Evolutionary conservation across 192 early-diverging fungal species (phyloP).

Genomic region (Coemansia sp.): DNA sequence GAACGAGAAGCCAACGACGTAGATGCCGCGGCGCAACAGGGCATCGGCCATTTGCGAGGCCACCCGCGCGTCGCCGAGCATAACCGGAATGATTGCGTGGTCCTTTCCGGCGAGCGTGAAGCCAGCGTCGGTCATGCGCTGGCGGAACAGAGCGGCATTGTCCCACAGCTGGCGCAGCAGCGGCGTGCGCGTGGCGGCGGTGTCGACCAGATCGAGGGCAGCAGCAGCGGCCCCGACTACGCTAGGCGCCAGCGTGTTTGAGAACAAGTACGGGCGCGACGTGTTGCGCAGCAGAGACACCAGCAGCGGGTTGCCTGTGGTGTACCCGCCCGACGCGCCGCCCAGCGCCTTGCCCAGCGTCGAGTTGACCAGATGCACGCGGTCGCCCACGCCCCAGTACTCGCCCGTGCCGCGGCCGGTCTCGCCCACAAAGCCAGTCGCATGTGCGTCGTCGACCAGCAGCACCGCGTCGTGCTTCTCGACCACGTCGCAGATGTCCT

Average conservation of each 20-base stretch:
- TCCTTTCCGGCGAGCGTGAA: conserved; percentile 63
- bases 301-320: conserved; percentile 43
- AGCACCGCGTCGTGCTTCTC: conserved; percentile 68
- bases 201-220: conserved; percentile 54
- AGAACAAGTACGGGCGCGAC: conserved; percentile 58
- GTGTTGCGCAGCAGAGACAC: conserved; percentile 54
- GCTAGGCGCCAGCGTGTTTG: conserved; percentile 56
- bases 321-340: conserved; percentile 57
- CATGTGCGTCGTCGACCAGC: conserved; percentile 73
- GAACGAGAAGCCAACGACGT: conserved; percentile 61
- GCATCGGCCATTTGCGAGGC: conserved; percentile 54
- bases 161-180: conserved; percentile 57
- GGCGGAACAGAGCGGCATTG: conserved; percentile 62
- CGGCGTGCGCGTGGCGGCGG: conserved; percentile 35
- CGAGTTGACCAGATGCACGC: conserved; percentile 60
- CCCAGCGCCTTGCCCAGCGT: conserved; percentile 60
- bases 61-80: conserved; percentile 57
- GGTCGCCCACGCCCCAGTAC: conserved; percentile 58
- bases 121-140: conserved; percentile 58
- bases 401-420: conserved; percentile 67
- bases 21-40: conserved; percentile 54
- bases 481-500: conserved; percentile 64
- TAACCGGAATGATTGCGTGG: conserved; percentile 59
- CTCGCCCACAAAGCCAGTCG: conserved; percentile 66
- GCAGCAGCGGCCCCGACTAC: conserved; percentile 56